Conservation (phyloP, 768 basidiomycete species). For the Lactifluus hygrophoroides region DNA sequence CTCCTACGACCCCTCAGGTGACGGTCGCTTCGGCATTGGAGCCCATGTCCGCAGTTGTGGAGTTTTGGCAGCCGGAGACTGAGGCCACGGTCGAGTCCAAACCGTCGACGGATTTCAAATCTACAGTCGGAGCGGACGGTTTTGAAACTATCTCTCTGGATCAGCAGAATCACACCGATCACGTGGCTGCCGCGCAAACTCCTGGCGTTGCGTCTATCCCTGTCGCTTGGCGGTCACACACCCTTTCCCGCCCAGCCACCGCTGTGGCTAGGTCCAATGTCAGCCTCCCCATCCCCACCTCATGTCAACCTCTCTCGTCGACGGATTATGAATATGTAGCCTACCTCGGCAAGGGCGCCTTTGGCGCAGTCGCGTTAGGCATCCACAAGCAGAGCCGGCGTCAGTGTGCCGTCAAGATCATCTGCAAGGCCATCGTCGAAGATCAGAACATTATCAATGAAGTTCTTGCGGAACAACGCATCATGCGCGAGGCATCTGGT, state of each 20-base stretch:
- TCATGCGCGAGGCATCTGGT: conserved; percentile 7
- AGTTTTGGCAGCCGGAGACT: not conserved
- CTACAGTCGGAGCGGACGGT: not conserved
- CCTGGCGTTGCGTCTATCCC: not conserved
- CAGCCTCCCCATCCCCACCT: not conserved
- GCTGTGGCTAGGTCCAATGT: not conserved
- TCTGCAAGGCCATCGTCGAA: conserved; percentile 12
- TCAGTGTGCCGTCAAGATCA: conserved; percentile 22
- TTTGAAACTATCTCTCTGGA: not conserved
- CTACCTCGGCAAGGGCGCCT: conserved; percentile 9
- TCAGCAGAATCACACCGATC: too few relatives aligned
- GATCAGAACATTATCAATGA: not conserved
- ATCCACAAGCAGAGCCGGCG: conserved; percentile 13
- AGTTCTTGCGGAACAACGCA: conserved; percentile 6
- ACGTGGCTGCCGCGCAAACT: not conserved
- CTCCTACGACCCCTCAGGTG: not conserved
- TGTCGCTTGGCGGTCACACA: not conserved
- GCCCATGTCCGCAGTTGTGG: conserved; percentile 6
- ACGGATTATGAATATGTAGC: conserved; percentile 5
- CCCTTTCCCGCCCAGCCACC: not conserved
- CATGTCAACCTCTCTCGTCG: conserved; percentile 4
- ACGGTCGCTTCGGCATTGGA: not conserved
- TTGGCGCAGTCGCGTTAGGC: conserved; percentile 21
- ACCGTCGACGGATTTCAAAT: not conserved
- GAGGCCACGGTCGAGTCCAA: not conserved